Conservation (phyloP, 306 rosid species). For the Vachellia pachyceras region DNA sequence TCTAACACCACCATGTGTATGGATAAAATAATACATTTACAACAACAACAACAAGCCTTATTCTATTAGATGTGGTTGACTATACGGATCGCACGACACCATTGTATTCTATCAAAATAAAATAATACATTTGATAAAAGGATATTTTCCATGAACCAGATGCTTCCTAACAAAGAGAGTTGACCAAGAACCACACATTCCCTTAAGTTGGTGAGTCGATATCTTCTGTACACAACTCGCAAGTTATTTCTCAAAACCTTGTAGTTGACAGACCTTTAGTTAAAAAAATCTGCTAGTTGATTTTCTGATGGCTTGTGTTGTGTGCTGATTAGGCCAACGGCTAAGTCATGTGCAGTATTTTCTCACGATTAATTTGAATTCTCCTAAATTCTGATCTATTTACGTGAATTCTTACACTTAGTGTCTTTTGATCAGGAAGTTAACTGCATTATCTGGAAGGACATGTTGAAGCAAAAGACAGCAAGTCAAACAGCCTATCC, state of each 20-base stretch:
- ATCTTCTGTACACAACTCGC: background rate
- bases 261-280: background rate
- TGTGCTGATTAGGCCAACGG: background rate
- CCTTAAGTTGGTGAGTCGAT: background rate
- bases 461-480: too few relatives aligned
- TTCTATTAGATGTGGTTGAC: background rate
- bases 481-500: too few relatives aligned
- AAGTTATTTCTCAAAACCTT: background rate
- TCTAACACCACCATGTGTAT: background rate
- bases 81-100: background rate
- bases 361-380: too few relatives aligned
- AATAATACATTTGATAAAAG: background rate
- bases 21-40: background rate
- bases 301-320: background rate
- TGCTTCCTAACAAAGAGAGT: background rate
- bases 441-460: too few relatives aligned
- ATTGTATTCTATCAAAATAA: background rate
- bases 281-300: background rate
- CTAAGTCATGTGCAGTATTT: too few relatives aligned
- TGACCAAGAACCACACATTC: background rate
- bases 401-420: too few relatives aligned
- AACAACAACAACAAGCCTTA: background rate
- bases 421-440: too few relatives aligned
- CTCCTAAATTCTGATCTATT: too few relatives aligned
- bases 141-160: background rate